Conservation (phyloP, 169 alveolate genomes). For the Sarcocystis neurona region DNA sequence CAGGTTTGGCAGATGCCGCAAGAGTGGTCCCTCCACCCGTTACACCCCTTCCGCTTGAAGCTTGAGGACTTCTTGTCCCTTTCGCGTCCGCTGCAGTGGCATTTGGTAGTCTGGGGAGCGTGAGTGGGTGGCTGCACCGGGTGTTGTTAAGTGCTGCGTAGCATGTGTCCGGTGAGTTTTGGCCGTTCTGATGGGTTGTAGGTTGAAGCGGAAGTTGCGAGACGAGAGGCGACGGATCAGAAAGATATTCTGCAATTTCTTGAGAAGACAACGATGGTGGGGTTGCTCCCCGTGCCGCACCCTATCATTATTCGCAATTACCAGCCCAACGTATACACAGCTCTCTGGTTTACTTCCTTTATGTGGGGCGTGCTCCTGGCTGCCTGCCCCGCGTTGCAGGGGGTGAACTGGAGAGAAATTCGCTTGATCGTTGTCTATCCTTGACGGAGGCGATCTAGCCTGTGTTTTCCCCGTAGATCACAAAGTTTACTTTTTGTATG, state of each 20-base stretch:
- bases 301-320: conserved; percentile 51
- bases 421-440: conserved; percentile 5
- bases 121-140: too few relatives aligned
- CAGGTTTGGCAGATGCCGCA: too few relatives aligned
- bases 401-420: background rate
- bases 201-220: conserved; percentile 36
- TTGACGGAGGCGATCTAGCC: too few relatives aligned
- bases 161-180: too few relatives aligned
- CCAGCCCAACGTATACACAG: conserved; percentile 53
- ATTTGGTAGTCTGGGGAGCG: too few relatives aligned
- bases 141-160: too few relatives aligned
- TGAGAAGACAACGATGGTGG: conserved; percentile 57
- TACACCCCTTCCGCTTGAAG: too few relatives aligned
- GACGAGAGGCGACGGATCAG: conserved; percentile 35
- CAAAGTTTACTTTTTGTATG: too few relatives aligned
- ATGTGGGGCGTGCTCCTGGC: conserved; percentile 45
- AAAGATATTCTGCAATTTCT: conserved; percentile 12
- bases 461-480: too few relatives aligned
- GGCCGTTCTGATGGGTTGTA: background rate
- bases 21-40: too few relatives aligned
- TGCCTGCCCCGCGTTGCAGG: background rate
- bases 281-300: conserved; percentile 58
- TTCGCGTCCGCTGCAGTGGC: too few relatives aligned
- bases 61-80: too few relatives aligned
- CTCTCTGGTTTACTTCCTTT: conserved; percentile 51